Evolutionary conservation across 2,329 filamentous ascomycete species (phyloP), one percentile per base, ranked within the genome.

Genomic region (Mariannaea elegans): DNA sequence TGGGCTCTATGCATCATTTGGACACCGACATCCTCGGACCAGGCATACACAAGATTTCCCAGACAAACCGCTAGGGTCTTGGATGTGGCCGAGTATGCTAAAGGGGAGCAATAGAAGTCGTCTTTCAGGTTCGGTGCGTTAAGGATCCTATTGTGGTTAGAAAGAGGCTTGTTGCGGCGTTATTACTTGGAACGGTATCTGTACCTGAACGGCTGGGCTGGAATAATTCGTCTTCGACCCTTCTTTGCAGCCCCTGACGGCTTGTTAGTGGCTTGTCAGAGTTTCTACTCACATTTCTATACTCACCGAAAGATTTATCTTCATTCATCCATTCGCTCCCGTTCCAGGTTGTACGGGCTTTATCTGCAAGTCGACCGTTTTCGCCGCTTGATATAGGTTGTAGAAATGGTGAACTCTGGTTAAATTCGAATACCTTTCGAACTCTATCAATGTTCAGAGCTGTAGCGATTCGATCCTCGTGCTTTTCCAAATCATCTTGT

Each of bases 91-190:
- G 90, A 97, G 75, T 97, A 98, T 9, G 95, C 93, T 53, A 99
- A 82, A 2, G 94, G 84, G 0, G 94, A 95, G 77, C 93, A 97
- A 74, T 99, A 99, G 74, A 94, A 99, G 75, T 99, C 94, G 70
- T 98, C 93, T 56, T 93, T 88, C n/a, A 98, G 81, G 50, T 88
- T 87, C 3, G 94, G 93, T 8, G 94, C 94, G 77, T 97, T 93
- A 5, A 99, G 83, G 7, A 97, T 91, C 78, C 88, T 90, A 63
- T 13, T 3, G 13, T 9, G 21, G 58, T 70, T 82, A 56, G 83
- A 72, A 41, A 42, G 53, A 7, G 12, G n/a, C 3, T n/a, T n/a
- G 27, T 54, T 44, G 42, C 7, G 18, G 4, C 8, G 2, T 27
- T 27, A 14, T 32, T 9, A 14, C 27, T 13, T 36, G 13, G 32